Evolutionary conservation across 164 flowering plant genomes (phyloP).

Genomic region (Cinnamomum chago): DNA sequence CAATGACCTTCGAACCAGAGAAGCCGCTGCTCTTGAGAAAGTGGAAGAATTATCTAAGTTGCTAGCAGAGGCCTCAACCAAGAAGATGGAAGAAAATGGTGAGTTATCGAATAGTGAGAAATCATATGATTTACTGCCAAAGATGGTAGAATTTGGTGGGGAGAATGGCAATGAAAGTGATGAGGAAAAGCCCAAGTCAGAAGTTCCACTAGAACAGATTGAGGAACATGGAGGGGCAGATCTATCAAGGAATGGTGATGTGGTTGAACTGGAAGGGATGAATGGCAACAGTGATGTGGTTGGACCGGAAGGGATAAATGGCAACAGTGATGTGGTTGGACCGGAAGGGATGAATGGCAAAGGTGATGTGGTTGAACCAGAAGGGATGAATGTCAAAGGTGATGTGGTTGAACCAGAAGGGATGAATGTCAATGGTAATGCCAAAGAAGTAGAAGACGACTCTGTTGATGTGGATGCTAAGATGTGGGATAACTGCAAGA

Average conservation of each 20-base stretch:
- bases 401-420: slow-evolving; percentile 16
- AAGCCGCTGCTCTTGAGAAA: slow-evolving; percentile 43
- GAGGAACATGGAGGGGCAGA: slow-evolving; percentile 32
- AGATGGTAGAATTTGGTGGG: slow-evolving; percentile 67
- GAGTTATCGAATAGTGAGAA: slow-evolving; percentile 72
- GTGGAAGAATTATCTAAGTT: slow-evolving; percentile 50
- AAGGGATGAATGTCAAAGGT: slow-evolving; percentile 27
- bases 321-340: slow-evolving; percentile 33
- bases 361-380: slow-evolving; percentile 13
- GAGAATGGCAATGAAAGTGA: slow-evolving; percentile 54
- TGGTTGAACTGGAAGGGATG: slow-evolving; percentile 23
- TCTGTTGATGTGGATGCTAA: slow-evolving; percentile 52
- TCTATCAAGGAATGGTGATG: slow-evolving; percentile 17
- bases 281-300: slow-evolving; percentile 21
- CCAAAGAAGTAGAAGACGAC: slow-evolving; percentile 27
- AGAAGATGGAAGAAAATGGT: slow-evolving; percentile 52
- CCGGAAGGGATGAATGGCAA: slow-evolving; percentile 29
- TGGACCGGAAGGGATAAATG: slow-evolving; percentile 26
- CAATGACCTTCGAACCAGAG: slow-evolving; percentile 46
- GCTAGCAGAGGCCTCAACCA: slow-evolving; percentile 50
- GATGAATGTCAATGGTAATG: slow-evolving; percentile 42
- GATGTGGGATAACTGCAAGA: slow-evolving; percentile 92
- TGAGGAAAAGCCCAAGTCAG: slow-evolving; percentile 34
- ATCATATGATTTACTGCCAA: slow-evolving; percentile 82
- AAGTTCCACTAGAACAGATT: slow-evolving; percentile 22